Percentiles rank a stretch among this genome's conserved stretches.
These are phyloP conservation scores for Calycina marina DNA, from an alignment of 2,329 filamentous ascomycete genomes.

Conservation along the genomic window DNA sequence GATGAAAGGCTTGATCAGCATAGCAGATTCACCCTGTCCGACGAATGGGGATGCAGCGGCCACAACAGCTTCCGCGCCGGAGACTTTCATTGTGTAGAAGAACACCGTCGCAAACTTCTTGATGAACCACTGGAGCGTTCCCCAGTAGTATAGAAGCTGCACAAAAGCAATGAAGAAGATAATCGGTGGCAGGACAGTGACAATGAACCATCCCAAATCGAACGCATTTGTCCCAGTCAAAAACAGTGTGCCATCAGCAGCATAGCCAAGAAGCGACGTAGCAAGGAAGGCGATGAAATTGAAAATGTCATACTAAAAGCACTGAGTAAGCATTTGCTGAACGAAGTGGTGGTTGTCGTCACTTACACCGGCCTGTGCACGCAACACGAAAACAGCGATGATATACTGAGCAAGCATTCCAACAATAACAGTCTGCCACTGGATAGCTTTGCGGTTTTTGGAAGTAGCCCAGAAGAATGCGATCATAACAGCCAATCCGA, in stretches of 20 bases:
- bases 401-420: constrained; percentile 84
- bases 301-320: constrained; percentile 62
- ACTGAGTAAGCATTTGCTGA: constrained; percentile 2
- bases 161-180: constrained; percentile 95
- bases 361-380: constrained; percentile 50
- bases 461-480: constrained; percentile 55
- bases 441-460: constrained; percentile 44
- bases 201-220: constrained; percentile 51
- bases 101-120: constrained; percentile 79
- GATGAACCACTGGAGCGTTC: constrained; percentile 79
- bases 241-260: constrained; percentile 58
- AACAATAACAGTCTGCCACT: constrained; percentile 72
- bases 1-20: constrained; percentile 81
- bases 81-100: constrained; percentile 79
- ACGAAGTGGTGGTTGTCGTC: neutral
- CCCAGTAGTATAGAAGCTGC: constrained; percentile 69
- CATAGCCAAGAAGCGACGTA: constrained; percentile 60
- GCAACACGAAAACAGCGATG: constrained; percentile 75
- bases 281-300: constrained; percentile 70
- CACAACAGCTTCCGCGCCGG: constrained; percentile 84
- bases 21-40: constrained; percentile 84
- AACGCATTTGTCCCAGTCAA: constrained; percentile 38
- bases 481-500: constrained; percentile 63
- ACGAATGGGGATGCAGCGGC: constrained; percentile 89
- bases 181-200: constrained; percentile 72